A percentile compares a stretch with the other conserved stretches of the same genome.
Conservation (phyloP, 1,284 basidiomycete genomes). For the Ganoderma leucocontextum region DNA sequence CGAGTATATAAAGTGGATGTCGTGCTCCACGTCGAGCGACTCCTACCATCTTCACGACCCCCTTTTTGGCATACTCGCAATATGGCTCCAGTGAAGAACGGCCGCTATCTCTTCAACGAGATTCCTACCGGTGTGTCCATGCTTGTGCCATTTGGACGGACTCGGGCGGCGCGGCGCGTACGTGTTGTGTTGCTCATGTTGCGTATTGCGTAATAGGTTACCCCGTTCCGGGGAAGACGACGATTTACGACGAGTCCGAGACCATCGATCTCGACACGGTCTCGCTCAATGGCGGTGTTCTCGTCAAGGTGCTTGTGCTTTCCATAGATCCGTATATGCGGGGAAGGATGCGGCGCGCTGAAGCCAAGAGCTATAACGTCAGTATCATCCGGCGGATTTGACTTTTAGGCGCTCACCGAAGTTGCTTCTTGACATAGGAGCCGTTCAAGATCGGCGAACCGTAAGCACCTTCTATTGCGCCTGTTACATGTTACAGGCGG, state of each 20-base stretch:
- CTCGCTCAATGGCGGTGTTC: slow-evolving; percentile 57
- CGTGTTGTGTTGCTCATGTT: neutral
- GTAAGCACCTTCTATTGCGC: slow-evolving; percentile 13
- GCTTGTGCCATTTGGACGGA: no score
- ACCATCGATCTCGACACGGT: slow-evolving; percentile 60
- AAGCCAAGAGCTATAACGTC: slow-evolving; percentile 9
- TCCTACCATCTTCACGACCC: neutral
- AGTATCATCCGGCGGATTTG: neutral
- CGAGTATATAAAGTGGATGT: neutral
- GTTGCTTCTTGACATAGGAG: slow-evolving; percentile 5
- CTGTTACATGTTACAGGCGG: neutral
- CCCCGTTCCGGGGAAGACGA: slow-evolving; percentile 54
- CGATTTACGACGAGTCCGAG: slow-evolving; percentile 54
- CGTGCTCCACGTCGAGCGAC: neutral
- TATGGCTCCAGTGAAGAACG: slow-evolving; percentile 30
- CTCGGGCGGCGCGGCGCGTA: neutral
- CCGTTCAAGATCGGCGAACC: slow-evolving; percentile 26
- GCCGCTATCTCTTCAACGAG: slow-evolving; percentile 30
- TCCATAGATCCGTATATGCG: slow-evolving; percentile 59
- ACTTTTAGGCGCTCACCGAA: neutral
- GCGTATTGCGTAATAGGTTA: slow-evolving; percentile 42
- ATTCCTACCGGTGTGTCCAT: slow-evolving; percentile 24
- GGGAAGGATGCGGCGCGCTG: slow-evolving; percentile 44
- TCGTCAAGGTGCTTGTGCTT: slow-evolving; percentile 56
- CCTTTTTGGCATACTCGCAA: neutral